Evolutionary conservation across 2,329 filamentous ascomycete species (phyloP), one percentile per base, ranked within the genome.

Genomic region (Nemania bipapillata): DNA sequence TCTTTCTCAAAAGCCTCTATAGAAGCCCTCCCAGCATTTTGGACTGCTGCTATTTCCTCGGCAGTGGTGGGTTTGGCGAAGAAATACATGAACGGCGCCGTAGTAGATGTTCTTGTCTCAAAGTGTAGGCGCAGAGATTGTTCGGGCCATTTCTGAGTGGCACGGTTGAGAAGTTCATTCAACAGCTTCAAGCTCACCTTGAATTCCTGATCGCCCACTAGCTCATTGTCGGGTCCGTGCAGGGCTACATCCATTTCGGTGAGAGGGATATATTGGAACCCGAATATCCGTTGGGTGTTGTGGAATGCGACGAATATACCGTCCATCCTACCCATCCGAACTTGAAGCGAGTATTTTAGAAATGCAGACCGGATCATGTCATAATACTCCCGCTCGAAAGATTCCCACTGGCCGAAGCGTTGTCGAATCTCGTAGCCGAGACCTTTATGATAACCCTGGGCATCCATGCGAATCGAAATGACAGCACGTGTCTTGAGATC

Each of bases 301-400:
- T 99, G 96, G 78, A 90, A 99, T 2, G 96, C 96, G 24, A 98
- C 92, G 77, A 98, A 99, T 57, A 98, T 97, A 62, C 96, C 96
- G 77, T 99, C 95, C 96, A 99, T 99, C 57, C 94, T 90, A 20
- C 96, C 96, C 89, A 99, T 96, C 52, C 96, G 92, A 30, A 95
- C 96, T 81, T 99, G 96, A 32, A 99, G 85, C 9, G 94, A 97
- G 80, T 99, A 99, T 77, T 99, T 99, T 63, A 99, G 84, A 82
- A 99, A 95, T 0, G 95, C 96, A 1, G 94, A 89, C 61, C 96
- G 88, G 68, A 97, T 95, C 94, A 99, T 96, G 80, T 99, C 96
- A 79, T 91, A 97, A 79, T 96, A 97, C 77, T 99, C 96, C 66
- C 94, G 90, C 81, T 99, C 96, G 78, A 91, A 99, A 0, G 95